A percentile compares a stretch with the other conserved stretches of the same genome.
phyloP scores from a whole-genome alignment of 1,284 basidiomycete species.

The Sporisorium graminicola region DNA sequence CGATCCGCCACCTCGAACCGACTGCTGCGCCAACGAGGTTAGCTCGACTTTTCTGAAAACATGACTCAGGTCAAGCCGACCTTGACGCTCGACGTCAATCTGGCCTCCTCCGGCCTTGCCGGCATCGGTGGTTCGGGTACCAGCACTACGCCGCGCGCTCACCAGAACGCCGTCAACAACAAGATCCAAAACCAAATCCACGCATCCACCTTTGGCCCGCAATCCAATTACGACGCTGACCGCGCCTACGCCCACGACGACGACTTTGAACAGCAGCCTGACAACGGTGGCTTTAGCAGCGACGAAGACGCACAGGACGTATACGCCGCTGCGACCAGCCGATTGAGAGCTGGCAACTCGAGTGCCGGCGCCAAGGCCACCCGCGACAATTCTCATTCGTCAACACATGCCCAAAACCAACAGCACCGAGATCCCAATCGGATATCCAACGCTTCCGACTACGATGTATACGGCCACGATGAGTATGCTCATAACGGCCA shows the following conservation, averaged over 20 bases:
- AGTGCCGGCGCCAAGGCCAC: constrained; percentile 53
- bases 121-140: constrained; percentile 52
- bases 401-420: constrained; percentile 11
- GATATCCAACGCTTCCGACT: constrained; percentile 23
- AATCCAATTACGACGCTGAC: constrained; percentile 18
- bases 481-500: constrained; percentile 25
- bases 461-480: constrained; percentile 40
- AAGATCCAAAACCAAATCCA: constrained; percentile 47
- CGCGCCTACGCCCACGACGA: constrained; percentile 24
- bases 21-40: not conserved
- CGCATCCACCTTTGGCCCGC: constrained; percentile 50
- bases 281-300: constrained; percentile 60
- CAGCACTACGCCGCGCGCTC: constrained; percentile 43
- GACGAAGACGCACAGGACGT: constrained; percentile 55
- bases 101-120: constrained; percentile 33
- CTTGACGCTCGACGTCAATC: constrained; percentile 62
- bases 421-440: constrained; percentile 23
- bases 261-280: constrained; percentile 36
- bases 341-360: constrained; percentile 46
- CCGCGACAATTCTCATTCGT: constrained; percentile 30
- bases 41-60: not conserved
- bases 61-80: constrained; percentile 60
- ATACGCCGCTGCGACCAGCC: constrained; percentile 48
- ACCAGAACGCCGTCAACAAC: constrained; percentile 42
- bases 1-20: not conserved